Conservation (phyloP, 352 stramenopile species). For the Phytophthora tentaculata region DNA sequence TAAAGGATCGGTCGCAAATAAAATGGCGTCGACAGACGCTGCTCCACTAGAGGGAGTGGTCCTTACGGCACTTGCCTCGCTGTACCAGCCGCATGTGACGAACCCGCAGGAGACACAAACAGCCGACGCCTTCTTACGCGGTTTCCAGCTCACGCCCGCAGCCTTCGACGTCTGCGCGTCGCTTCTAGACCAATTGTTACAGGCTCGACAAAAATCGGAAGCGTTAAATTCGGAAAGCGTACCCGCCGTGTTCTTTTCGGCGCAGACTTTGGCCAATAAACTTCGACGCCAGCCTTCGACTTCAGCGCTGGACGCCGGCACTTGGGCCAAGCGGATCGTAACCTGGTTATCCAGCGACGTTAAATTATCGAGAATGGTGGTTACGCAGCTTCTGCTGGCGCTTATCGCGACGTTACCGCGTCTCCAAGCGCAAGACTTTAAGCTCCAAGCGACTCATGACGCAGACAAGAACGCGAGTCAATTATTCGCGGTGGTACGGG, state of each 20-base stretch:
- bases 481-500: constrained; percentile 14
- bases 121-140: constrained; percentile 77
- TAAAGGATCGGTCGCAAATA: background rate
- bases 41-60: constrained; percentile 40
- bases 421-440: constrained; percentile 50
- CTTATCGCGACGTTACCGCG: constrained; percentile 67
- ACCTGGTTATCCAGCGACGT: constrained; percentile 56
- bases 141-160: constrained; percentile 80
- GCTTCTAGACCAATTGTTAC: constrained; percentile 72
- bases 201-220: constrained; percentile 12
- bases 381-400: constrained; percentile 76
- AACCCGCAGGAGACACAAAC: constrained; percentile 62
- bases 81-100: constrained; percentile 63
- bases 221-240: constrained; percentile 33
- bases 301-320: constrained; percentile 32
- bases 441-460: constrained; percentile 17
- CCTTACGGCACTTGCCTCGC: constrained; percentile 56
- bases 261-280: constrained; percentile 87
- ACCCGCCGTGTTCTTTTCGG: constrained; percentile 77
- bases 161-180: constrained; percentile 74
- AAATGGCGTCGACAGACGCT: constrained; percentile 14
- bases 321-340: constrained; percentile 60
- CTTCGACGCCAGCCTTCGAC: constrained; percentile 58
- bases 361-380: constrained; percentile 65
- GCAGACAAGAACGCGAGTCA: constrained; percentile 14